phyloP scores from a whole-genome alignment of 257 asterid species.

The Solanum chaucha region DNA sequence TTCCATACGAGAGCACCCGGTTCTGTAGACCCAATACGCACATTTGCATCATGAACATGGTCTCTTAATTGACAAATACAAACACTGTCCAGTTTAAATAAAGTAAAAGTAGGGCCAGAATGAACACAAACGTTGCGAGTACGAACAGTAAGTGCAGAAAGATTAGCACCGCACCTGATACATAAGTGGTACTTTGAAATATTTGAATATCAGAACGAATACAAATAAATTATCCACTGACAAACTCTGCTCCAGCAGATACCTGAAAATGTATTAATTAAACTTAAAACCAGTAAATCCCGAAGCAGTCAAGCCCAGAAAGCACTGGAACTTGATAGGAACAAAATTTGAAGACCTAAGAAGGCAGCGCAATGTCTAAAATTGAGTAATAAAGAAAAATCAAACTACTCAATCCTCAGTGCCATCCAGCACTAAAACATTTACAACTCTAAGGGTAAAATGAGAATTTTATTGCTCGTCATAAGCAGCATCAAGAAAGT shows the following conservation, averaged over 20 bases:
- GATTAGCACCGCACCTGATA: conserved; percentile 56
- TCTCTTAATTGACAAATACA: neutral
- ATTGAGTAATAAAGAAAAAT: neutral
- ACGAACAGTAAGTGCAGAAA: neutral
- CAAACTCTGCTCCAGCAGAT: conserved; percentile 91
- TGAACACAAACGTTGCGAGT: neutral
- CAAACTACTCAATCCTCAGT: neutral
- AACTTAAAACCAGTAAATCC: neutral
- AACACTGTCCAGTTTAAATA: neutral
- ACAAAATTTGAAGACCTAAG: neutral
- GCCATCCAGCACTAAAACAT: neutral
- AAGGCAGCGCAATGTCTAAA: neutral
- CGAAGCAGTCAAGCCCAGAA: neutral
- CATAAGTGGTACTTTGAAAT: conserved; percentile 76
- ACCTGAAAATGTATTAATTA: conserved; percentile 39
- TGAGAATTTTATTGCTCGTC: neutral
- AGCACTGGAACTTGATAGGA: neutral
- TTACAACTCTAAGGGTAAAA: neutral
- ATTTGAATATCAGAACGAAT: conserved; percentile 85
- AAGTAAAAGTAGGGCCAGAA: conserved; percentile 5
- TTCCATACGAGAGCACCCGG: conserved; percentile 93
- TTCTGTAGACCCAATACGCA: conserved; percentile 29
- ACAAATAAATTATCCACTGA: conserved; percentile 97
- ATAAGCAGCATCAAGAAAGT: neutral
- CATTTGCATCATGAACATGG: conserved; percentile 8